Conservation (phyloP, 352 stramenopile genomes). For the Phytophthora tubulina region DNA sequence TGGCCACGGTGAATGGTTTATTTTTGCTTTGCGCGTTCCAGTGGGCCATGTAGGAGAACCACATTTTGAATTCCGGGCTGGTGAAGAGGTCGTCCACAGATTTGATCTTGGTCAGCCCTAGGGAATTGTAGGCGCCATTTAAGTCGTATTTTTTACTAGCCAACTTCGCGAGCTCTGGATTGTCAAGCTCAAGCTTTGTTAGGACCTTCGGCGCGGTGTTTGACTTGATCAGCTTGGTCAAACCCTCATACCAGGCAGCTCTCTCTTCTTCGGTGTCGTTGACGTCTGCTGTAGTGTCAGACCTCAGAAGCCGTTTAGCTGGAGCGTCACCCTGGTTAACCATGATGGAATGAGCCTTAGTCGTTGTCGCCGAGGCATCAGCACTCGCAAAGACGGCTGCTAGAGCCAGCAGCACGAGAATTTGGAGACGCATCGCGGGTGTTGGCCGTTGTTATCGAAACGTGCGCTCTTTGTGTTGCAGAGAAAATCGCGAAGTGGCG, state of each 20-base stretch:
- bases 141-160: not conserved
- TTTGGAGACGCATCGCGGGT: not conserved
- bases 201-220: not conserved
- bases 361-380: not conserved
- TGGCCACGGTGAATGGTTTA: not conserved
- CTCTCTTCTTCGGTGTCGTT: constrained; percentile 6
- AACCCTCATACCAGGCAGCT: not conserved
- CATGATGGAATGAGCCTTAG: not conserved
- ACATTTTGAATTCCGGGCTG: not conserved
- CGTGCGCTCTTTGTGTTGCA: not conserved
- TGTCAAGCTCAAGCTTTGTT: not conserved
- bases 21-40: not conserved
- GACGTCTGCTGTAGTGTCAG: not conserved
- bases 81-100: not conserved
- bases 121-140: not conserved
- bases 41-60: not conserved
- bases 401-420: not conserved
- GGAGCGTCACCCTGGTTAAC: not conserved
- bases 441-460: not conserved
- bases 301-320: constrained; percentile 5
- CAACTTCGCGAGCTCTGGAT: constrained; percentile 1
- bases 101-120: not conserved
- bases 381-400: not conserved
- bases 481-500: not conserved
- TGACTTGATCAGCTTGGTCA: not conserved